These are phyloP conservation scores for Aegilops tauschii DNA, from an alignment of 176 grass and related monocot genomes.

Conservation along the genomic window DNA sequence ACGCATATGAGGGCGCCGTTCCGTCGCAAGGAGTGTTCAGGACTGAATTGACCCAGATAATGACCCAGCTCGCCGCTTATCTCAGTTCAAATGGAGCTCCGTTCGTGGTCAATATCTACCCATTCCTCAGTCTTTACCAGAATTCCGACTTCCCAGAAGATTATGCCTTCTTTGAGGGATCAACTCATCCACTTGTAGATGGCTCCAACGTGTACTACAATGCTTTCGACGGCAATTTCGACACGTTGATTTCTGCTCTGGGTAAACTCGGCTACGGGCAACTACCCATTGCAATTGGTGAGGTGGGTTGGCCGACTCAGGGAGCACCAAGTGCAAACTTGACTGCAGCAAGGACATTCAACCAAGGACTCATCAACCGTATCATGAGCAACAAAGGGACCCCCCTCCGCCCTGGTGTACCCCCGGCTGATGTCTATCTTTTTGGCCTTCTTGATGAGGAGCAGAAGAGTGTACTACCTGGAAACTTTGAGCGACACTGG, in stretches of 20 bases:
- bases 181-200: conserved; percentile 87
- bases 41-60: conserved; percentile 87
- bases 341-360: conserved; percentile 84
- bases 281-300: conserved; percentile 80
- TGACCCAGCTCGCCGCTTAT: conserved; percentile 78
- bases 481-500: conserved; percentile 95
- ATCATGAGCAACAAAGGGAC: conserved; percentile 86
- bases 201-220: conserved; percentile 87
- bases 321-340: conserved; percentile 88
- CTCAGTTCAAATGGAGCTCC: conserved; percentile 83
- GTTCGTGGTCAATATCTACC: conserved; percentile 93
- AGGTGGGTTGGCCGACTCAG: conserved; percentile 93
- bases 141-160: conserved; percentile 88
- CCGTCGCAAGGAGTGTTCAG: conserved; percentile 90
- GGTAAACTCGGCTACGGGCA: conserved; percentile 79
- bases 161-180: conserved; percentile 95
- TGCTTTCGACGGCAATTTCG: conserved; percentile 94
- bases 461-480: conserved; percentile 70
- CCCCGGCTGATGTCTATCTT: conserved; percentile 82
- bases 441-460: conserved; percentile 91
- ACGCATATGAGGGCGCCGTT: conserved; percentile 74
- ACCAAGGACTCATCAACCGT: conserved; percentile 76
- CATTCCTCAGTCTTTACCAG: conserved; percentile 93
- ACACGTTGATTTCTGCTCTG: conserved; percentile 81
- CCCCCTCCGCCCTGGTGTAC: conserved; percentile 69